Conservation (phyloP, 2,329 filamentous ascomycete species). For the Gnomoniopsis sp. region DNA sequence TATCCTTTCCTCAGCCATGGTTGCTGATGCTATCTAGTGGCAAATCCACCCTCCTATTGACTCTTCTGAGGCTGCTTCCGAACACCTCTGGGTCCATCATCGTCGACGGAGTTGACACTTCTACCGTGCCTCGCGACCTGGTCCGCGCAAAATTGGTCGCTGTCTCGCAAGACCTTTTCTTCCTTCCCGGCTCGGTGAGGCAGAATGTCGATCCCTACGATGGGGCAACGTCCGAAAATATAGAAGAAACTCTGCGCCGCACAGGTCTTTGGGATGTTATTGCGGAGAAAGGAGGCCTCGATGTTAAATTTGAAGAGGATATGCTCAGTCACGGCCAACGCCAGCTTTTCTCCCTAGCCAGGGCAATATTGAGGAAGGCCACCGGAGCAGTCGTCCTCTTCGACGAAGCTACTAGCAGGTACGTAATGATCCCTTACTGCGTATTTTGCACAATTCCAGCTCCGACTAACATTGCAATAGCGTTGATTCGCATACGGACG, state of each 20-base stretch:
- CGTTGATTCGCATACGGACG: slow-evolving; percentile 55
- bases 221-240: slow-evolving; percentile 33
- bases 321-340: slow-evolving; percentile 40
- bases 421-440: too few relatives aligned
- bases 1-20: not conserved
- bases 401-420: slow-evolving; percentile 42
- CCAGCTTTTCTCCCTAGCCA: slow-evolving; percentile 48
- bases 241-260: slow-evolving; percentile 37
- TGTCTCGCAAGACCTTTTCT: slow-evolving; percentile 49
- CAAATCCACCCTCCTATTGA: slow-evolving; percentile 30
- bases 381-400: slow-evolving; percentile 38
- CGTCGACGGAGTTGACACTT: slow-evolving; percentile 41
- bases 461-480: too few relatives aligned
- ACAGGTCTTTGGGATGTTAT: slow-evolving; percentile 37
- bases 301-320: slow-evolving; percentile 30
- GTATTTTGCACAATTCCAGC: too few relatives aligned
- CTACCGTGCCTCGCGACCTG: slow-evolving; percentile 22
- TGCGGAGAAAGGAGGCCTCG: slow-evolving; percentile 23
- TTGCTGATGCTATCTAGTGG: slow-evolving; percentile 17
- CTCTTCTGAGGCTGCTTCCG: slow-evolving; percentile 46
- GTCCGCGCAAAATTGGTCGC: slow-evolving; percentile 35
- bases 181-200: slow-evolving; percentile 45
- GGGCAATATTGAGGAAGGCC: slow-evolving; percentile 39
- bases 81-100: slow-evolving; percentile 37
- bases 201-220: slow-evolving; percentile 45